These are phyloP conservation scores for Suhomyces emberorum DNA, from an alignment of 805 yeast species.

Conservation along the genomic window DNA sequence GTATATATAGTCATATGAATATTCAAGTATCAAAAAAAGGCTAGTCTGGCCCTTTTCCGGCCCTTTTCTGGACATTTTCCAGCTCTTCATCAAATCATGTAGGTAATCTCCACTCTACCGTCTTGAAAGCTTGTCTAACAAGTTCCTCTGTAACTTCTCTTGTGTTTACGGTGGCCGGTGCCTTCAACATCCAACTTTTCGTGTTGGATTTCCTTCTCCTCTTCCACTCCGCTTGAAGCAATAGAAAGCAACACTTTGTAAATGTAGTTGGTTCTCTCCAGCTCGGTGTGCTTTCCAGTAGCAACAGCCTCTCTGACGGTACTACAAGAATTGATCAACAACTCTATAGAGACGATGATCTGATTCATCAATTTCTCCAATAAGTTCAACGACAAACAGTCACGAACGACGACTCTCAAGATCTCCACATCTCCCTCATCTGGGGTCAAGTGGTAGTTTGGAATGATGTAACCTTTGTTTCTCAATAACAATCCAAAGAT, in stretches of 20 bases:
- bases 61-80: too few species aligned
- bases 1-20: too few species aligned
- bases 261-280: slow-evolving; percentile 32
- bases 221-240: slow-evolving; percentile 54
- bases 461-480: slow-evolving; percentile 45
- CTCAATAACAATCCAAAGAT: slow-evolving; percentile 70
- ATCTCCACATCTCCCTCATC: slow-evolving; percentile 57
- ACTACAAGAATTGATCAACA: slow-evolving; percentile 48
- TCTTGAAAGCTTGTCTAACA: too few species aligned
- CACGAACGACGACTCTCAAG: slow-evolving; percentile 79
- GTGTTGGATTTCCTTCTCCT: slow-evolving; percentile 24
- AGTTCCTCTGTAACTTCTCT: slow-evolving; percentile 34
- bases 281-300: slow-evolving; percentile 14
- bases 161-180: slow-evolving; percentile 21
- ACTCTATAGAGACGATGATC: slow-evolving; percentile 49
- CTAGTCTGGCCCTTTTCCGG: too few species aligned
- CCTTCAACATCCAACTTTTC: slow-evolving; percentile 17
- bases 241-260: slow-evolving; percentile 51
- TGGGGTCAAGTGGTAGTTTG: slow-evolving; percentile 83
- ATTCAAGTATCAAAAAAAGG: too few species aligned
- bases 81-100: too few species aligned
- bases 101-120: too few species aligned
- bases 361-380: slow-evolving; percentile 47
- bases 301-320: slow-evolving; percentile 28
- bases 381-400: slow-evolving; percentile 55